Conservation (phyloP, 768 basidiomycete genomes). For the Mycena galericulata region DNA sequence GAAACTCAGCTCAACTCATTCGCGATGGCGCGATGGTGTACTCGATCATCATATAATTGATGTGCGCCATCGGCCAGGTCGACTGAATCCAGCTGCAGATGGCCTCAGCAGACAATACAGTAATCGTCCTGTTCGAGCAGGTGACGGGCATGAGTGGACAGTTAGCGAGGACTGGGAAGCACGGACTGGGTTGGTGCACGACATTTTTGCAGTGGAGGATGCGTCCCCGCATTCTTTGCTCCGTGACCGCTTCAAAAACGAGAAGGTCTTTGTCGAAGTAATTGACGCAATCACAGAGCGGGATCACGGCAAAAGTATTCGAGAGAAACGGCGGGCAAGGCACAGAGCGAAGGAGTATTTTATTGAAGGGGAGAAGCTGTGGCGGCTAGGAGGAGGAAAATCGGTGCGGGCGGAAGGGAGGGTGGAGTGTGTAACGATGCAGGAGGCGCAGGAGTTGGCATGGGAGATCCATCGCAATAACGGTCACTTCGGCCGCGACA, state of each 20-base stretch:
- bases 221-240: slow-evolving; percentile 1
- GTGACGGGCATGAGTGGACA: slow-evolving; percentile 37
- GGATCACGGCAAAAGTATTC: slow-evolving; percentile 13
- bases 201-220: slow-evolving; percentile 1
- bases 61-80: slow-evolving; percentile 38
- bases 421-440: slow-evolving; percentile 42
- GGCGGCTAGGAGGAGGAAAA: slow-evolving; percentile 23
- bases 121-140: background rate
- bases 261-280: slow-evolving; percentile 30
- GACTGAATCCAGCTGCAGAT: slow-evolving; percentile 36
- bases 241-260: slow-evolving; percentile 17
- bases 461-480: slow-evolving; percentile 31
- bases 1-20: slow-evolving; percentile 39
- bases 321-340: slow-evolving; percentile 10
- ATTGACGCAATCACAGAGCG: slow-evolving; percentile 24
- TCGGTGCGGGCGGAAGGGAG: background rate
- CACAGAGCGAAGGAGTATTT: slow-evolving; percentile 33
- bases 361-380: slow-evolving; percentile 38
- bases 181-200: slow-evolving; percentile 8
- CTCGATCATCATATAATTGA: slow-evolving; percentile 33
- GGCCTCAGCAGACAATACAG: slow-evolving; percentile 32
- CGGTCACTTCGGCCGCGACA: slow-evolving; percentile 50
- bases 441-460: slow-evolving; percentile 40
- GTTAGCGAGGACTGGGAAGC: slow-evolving; percentile 36
- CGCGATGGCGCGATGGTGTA: slow-evolving; percentile 37